A percentile compares a stretch with the other conserved stretches of the same genome.
Conservation (phyloP, 2,329 filamentous ascomycete genomes). For the Claviceps sp. region DNA sequence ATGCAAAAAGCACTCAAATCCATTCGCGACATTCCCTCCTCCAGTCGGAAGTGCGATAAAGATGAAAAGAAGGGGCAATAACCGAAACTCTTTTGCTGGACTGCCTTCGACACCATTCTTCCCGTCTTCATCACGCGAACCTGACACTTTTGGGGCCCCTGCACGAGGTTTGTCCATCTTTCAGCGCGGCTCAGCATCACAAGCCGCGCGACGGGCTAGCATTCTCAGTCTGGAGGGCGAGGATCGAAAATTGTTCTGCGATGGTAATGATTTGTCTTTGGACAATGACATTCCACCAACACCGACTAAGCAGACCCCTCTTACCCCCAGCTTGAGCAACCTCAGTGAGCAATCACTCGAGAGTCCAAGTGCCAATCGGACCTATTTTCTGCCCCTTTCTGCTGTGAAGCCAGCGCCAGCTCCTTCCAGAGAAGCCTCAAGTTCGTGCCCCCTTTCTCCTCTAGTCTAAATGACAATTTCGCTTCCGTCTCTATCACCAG, state of each 20-base stretch:
- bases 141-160: constrained; percentile 38
- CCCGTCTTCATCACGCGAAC: constrained; percentile 33
- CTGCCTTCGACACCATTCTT: constrained; percentile 74
- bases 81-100: constrained; percentile 55
- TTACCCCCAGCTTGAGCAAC: constrained; percentile 28
- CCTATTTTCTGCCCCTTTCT: constrained; percentile 28
- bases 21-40: constrained; percentile 54
- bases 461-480: not conserved
- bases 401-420: constrained; percentile 16
- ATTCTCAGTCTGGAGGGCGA: constrained; percentile 72
- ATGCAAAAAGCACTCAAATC: constrained; percentile 70
- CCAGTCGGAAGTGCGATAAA: constrained; percentile 48
- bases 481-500: constrained; percentile 10
- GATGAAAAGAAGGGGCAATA: constrained; percentile 37
- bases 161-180: constrained; percentile 56
- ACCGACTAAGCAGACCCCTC: constrained; percentile 61
- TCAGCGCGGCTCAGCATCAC: constrained; percentile 34
- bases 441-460: constrained; percentile 26
- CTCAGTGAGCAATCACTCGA: constrained; percentile 27
- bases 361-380: constrained; percentile 34
- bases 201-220: constrained; percentile 45
- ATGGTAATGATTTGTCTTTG: constrained; percentile 15
- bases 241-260: constrained; percentile 40
- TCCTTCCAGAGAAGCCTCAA: constrained; percentile 24
- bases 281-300: constrained; percentile 72